A percentile compares a stretch with the other conserved stretches of the same genome.
Conservation (phyloP, 2,329 filamentous ascomycete species). For the Talaromyces sp. region DNA sequence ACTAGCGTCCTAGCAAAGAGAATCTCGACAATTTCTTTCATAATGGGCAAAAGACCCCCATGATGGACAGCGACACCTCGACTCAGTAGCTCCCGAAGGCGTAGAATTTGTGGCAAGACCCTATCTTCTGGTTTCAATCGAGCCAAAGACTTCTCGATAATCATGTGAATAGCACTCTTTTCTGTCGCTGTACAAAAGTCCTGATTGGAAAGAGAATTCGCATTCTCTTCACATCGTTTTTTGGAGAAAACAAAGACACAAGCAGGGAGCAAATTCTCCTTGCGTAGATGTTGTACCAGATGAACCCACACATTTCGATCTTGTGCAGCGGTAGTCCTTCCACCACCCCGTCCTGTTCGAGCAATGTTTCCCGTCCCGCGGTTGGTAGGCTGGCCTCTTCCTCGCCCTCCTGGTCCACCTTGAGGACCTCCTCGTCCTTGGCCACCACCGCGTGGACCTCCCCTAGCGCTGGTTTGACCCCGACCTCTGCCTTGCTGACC, state of each 20-base stretch:
- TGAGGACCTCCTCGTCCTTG: conserved; percentile 26
- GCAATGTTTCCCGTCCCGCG: conserved; percentile 80
- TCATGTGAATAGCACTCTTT: conserved; percentile 97
- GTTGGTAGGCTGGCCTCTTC: conserved; percentile 54
- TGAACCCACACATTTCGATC: conserved; percentile 97
- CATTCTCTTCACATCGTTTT: conserved; percentile 94
- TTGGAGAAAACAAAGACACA: conserved; percentile 99
- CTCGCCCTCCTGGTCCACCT: conserved; percentile 32
- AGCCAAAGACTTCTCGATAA: conserved; percentile 90
- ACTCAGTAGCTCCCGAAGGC: conserved; percentile 77
- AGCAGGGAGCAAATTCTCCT: conserved; percentile 79
- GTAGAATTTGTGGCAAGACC: conserved; percentile 83
- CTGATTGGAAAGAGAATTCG: conserved; percentile 87
- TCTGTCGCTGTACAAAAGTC: conserved; percentile 91
- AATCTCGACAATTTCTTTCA: conserved; percentile 97
- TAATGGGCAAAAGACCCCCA: conserved; percentile 87
- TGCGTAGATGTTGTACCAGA: conserved; percentile 84
- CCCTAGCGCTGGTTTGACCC: conserved; percentile 36
- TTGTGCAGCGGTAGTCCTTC: conserved; percentile 83
- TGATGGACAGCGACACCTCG: conserved; percentile 95
- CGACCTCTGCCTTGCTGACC: conserved; percentile 53
- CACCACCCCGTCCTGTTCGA: conserved; percentile 76
- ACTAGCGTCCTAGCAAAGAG: conserved; percentile 92
- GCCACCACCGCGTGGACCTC: conserved; percentile 35
- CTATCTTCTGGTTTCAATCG: conserved; percentile 87